Evolutionary conservation across 1,139 yeast genomes (phyloP).

Genomic region (Pichiaceae sp.): DNA sequence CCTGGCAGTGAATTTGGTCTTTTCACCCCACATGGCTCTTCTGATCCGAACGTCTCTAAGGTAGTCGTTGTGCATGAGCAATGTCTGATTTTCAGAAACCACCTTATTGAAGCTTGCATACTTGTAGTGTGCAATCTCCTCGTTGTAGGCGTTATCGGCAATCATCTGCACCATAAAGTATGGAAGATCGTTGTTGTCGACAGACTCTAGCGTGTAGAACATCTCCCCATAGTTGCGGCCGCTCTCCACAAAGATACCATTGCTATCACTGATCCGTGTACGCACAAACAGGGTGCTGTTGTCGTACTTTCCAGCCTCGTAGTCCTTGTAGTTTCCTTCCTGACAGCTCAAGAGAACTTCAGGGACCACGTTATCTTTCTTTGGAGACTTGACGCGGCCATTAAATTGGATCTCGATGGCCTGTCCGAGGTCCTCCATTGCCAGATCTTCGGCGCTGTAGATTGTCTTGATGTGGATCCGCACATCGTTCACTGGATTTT

Average conservation of each 20-base stretch:
- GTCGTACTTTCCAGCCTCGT: slow-evolving; percentile 4
- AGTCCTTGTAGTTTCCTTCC: slow-evolving; percentile 5
- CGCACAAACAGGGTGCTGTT: slow-evolving; percentile 23
- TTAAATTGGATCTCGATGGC: slow-evolving; percentile 38
- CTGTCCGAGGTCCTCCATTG: slow-evolving; percentile 38
- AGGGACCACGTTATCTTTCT: slow-evolving; percentile 6
- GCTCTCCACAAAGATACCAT: slow-evolving; percentile 31
- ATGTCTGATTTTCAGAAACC: slow-evolving; percentile 5
- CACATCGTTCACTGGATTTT: slow-evolving; percentile 22
- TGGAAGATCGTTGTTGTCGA: slow-evolving; percentile 54
- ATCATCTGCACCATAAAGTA: slow-evolving; percentile 51
- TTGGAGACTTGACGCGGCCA: slow-evolving; percentile 12
- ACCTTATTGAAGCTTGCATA: slow-evolving; percentile 10
- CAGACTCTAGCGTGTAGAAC: slow-evolving; percentile 36
- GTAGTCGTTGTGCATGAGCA: slow-evolving; percentile 7
- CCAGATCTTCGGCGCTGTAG: slow-evolving; percentile 31
- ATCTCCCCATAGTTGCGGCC: slow-evolving; percentile 36
- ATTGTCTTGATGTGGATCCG: slow-evolving; percentile 22
- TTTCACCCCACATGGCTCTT: slow-evolving; percentile 2
- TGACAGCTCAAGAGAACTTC: slow-evolving; percentile 11
- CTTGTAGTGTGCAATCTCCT: slow-evolving; percentile 31
- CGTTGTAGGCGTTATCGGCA: slow-evolving; percentile 41
- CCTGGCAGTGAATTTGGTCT: slow-evolving; percentile 39
- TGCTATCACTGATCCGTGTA: slow-evolving; percentile 25
- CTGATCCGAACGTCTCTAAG: slow-evolving; percentile 4